phyloP scores from a whole-genome alignment of 495 filamentous ascomycete genomes.

The Clohesyomyces aquaticus region DNA sequence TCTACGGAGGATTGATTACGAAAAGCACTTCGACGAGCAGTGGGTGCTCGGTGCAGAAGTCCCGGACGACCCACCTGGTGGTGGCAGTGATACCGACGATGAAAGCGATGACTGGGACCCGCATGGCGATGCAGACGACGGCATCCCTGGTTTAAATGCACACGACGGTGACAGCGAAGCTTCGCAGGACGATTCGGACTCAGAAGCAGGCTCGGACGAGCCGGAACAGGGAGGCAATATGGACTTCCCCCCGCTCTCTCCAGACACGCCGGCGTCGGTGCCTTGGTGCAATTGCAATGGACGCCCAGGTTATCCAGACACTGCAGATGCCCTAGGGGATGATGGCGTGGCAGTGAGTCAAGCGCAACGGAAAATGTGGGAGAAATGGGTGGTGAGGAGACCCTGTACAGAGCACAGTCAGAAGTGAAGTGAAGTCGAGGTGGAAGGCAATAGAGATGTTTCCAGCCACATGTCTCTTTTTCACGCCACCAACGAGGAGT shows the following conservation, averaged over 20 bases:
- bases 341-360: slow-evolving; percentile 58
- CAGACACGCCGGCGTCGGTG: slow-evolving; percentile 51
- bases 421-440: slow-evolving; percentile 15
- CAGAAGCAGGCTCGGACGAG: slow-evolving; percentile 41
- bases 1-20: slow-evolving; percentile 65
- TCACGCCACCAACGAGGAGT: background rate
- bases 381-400: slow-evolving; percentile 59
- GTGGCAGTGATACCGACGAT: slow-evolving; percentile 47
- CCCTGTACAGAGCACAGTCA: slow-evolving; percentile 45
- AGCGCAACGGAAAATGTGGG: slow-evolving; percentile 63
- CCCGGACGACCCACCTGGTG: slow-evolving; percentile 49
- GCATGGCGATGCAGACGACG: slow-evolving; percentile 38
- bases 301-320: slow-evolving; percentile 41
- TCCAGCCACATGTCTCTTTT: background rate
- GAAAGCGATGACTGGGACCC: slow-evolving; percentile 42
- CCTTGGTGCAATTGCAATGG: slow-evolving; percentile 55
- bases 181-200: slow-evolving; percentile 31
- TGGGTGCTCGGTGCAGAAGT: slow-evolving; percentile 51
- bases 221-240: slow-evolving; percentile 45
- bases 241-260: slow-evolving; percentile 48
- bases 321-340: slow-evolving; percentile 60
- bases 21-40: slow-evolving; percentile 56
- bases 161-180: slow-evolving; percentile 24
- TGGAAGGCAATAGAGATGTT: background rate
- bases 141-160: slow-evolving; percentile 33